phyloP scores from a whole-genome alignment of 2,329 filamentous ascomycete species.

The Sporothrix pseudoabietina region DNA sequence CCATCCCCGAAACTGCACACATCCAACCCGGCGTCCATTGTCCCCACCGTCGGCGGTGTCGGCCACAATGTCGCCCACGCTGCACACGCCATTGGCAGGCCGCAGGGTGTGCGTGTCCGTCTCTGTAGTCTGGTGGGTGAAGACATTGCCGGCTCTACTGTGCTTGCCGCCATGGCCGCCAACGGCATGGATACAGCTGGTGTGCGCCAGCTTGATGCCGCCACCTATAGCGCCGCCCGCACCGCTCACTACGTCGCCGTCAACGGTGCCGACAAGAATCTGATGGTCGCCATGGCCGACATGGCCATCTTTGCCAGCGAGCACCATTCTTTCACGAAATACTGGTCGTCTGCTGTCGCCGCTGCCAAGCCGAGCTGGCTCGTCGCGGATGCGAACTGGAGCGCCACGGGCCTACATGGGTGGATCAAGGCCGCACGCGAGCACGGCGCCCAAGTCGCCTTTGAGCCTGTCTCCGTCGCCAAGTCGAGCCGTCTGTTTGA shows the following conservation, averaged over 20 bases:
- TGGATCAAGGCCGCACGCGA: constrained; percentile 67
- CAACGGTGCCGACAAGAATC: constrained; percentile 79
- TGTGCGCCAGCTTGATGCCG: constrained; percentile 58
- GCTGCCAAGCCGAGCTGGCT: constrained; percentile 69
- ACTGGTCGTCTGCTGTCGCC: constrained; percentile 63
- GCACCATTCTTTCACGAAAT: constrained; percentile 50
- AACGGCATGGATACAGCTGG: constrained; percentile 66
- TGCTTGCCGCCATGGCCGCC: constrained; percentile 65
- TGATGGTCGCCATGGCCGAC: constrained; percentile 93
- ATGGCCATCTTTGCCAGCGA: constrained; percentile 71
- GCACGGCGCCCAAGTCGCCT: constrained; percentile 64
- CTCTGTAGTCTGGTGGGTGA: constrained; percentile 81
- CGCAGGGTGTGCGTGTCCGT: constrained; percentile 56
- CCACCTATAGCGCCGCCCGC: constrained; percentile 54
- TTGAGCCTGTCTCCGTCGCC: constrained; percentile 83
- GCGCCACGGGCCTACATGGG: constrained; percentile 61
- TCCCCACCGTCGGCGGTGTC: constrained; percentile 84
- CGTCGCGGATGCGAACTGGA: constrained; percentile 88
- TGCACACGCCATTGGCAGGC: constrained; percentile 65
- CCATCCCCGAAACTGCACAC: constrained; percentile 64
- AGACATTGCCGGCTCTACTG: constrained; percentile 75
- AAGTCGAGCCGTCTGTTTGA: constrained; percentile 75
- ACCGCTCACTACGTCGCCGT: constrained; percentile 92
- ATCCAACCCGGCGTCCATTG: constrained; percentile 82
- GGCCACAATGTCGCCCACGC: constrained; percentile 90